Evolutionary conservation across 192 early-diverging fungal genomes (phyloP).

Genomic region (Podila epigama): DNA sequence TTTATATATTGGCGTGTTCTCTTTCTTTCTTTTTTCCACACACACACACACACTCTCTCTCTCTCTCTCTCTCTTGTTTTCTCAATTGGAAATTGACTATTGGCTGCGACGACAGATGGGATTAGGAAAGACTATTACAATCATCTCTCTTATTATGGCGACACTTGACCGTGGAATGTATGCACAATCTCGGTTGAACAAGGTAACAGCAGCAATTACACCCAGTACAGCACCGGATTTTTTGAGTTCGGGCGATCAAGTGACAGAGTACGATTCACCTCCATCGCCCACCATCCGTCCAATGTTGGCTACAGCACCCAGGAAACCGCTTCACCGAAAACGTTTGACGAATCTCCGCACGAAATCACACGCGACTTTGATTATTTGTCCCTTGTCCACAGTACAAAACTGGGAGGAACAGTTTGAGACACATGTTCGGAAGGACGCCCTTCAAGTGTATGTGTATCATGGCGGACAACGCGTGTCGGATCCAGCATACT

Average conservation of each 20-base stretch:
- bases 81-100: background rate
- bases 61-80: background rate
- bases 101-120: conserved; percentile 53
- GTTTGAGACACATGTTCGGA: conserved; percentile 43
- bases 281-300: conserved; percentile 14
- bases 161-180: conserved; percentile 46
- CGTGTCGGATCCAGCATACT: conserved; percentile 21
- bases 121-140: conserved; percentile 66
- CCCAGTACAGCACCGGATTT: conserved; percentile 18
- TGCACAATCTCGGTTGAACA: background rate
- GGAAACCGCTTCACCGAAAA: conserved; percentile 19
- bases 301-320: conserved; percentile 13
- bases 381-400: conserved; percentile 61
- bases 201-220: background rate
- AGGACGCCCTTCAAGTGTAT: conserved; percentile 50
- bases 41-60: background rate
- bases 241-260: conserved; percentile 18
- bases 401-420: conserved; percentile 64
- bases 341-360: conserved; percentile 12
- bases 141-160: conserved; percentile 60
- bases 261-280: conserved; percentile 42
- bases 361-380: conserved; percentile 58
- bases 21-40: no score
- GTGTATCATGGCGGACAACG: conserved; percentile 61
- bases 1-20: no score